These are phyloP conservation scores for Trypethelium eluteriae DNA, from an alignment of 495 filamentous ascomycete species.

Conservation along the genomic window DNA sequence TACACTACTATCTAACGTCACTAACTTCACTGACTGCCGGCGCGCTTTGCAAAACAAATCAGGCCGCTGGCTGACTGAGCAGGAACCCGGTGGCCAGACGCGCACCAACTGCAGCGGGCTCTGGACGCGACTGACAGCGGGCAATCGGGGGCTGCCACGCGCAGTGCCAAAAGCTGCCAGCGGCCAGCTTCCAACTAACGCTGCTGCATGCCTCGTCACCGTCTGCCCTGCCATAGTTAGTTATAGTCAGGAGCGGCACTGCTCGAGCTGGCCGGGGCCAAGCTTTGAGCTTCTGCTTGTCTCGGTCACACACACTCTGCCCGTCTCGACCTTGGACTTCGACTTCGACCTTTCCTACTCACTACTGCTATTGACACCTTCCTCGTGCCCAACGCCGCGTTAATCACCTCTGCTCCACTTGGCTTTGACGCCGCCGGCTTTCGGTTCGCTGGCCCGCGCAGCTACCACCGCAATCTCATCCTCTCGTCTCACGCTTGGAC, in stretches of 20 bases:
- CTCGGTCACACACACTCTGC: not conserved
- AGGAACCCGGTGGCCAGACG: not conserved
- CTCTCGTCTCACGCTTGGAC: constrained; percentile 7
- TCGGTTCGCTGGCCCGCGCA: constrained; percentile 2
- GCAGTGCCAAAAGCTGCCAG: not conserved
- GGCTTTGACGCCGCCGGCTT: not conserved
- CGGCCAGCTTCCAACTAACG: constrained; percentile 3
- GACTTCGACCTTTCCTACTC: too few relatives aligned
- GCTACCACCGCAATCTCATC: not conserved
- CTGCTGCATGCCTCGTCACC: constrained; percentile 5
- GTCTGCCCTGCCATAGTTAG: not conserved
- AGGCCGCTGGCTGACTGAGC: not conserved
- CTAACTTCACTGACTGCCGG: too few relatives aligned
- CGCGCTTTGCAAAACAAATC: too few relatives aligned
- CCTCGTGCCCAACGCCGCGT: too few relatives aligned
- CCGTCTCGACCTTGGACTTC: too few relatives aligned
- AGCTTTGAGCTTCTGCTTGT: not conserved
- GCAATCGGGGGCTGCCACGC: constrained; percentile 11
- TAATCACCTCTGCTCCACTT: not conserved
- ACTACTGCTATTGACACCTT: too few relatives aligned
- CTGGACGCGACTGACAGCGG: constrained; percentile 5
- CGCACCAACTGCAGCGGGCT: not conserved
- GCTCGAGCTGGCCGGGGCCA: not conserved
- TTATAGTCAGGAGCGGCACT: not conserved
- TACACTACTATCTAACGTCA: too few relatives aligned